Conservation (phyloP, 441 rosid species). For the Croton laevigatus region DNA sequence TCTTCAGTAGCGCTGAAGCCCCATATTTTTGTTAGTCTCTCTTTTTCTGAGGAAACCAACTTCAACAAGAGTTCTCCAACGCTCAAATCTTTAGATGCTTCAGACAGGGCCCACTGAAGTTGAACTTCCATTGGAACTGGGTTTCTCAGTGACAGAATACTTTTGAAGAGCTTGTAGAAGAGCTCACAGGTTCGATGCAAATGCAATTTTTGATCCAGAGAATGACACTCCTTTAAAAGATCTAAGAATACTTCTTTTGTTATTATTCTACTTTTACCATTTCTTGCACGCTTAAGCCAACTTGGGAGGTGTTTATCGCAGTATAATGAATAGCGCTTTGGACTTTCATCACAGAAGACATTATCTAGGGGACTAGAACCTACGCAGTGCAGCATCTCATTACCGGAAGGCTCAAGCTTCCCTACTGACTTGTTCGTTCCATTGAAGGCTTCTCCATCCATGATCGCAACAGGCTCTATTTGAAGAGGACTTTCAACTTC, state of each 20-base stretch:
- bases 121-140: slow-evolving; percentile 94
- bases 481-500: slow-evolving; percentile 49
- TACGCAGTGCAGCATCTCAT: slow-evolving; percentile 47
- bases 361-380: slow-evolving; percentile 53
- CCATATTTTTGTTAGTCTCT: slow-evolving; percentile 72
- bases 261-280: slow-evolving; percentile 93
- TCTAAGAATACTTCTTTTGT: slow-evolving; percentile 89
- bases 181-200: slow-evolving; percentile 96
- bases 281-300: slow-evolving; percentile 99
- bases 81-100: slow-evolving; percentile 69
- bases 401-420: slow-evolving; percentile 46
- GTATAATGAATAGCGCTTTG: slow-evolving; percentile 72
- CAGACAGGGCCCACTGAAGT: slow-evolving; percentile 93
- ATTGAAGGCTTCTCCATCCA: slow-evolving; percentile 32
- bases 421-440: slow-evolving; percentile 40
- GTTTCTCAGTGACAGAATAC: slow-evolving; percentile 82
- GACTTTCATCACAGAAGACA: slow-evolving; percentile 58
- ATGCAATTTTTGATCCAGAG: slow-evolving; percentile 60
- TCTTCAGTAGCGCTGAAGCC: slow-evolving; percentile 53
- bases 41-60: slow-evolving; percentile 74
- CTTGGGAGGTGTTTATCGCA: slow-evolving; percentile 95
- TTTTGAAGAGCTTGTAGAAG: slow-evolving; percentile 89
- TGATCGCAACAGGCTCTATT: slow-evolving; percentile 42
- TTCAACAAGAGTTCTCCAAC: slow-evolving; percentile 72
- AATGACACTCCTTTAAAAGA: slow-evolving; percentile 61